These are phyloP conservation scores for Panicum hallii DNA, from an alignment of 202 grass and related monocot species.

Conservation along the genomic window DNA sequence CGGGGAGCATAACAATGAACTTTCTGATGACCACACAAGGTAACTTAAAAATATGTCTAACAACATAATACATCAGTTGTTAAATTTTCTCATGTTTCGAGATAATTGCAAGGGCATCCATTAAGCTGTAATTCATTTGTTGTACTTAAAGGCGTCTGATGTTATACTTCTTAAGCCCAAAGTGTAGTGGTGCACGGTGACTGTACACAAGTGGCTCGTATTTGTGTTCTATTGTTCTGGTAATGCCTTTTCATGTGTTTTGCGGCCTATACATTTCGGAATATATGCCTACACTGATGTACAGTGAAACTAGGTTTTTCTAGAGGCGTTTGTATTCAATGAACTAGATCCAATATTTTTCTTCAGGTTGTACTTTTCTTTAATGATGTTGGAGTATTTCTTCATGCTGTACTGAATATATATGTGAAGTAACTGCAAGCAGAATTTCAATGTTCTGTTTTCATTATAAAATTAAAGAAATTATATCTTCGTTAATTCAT, in stretches of 20 bases:
- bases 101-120: background rate
- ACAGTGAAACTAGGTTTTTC: background rate
- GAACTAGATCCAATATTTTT: background rate
- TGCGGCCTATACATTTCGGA: background rate
- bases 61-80: conserved; percentile 1
- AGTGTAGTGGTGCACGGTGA: background rate
- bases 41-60: conserved; percentile 40
- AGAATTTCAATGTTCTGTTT: conserved; percentile 12
- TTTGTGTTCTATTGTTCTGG: background rate
- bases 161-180: background rate
- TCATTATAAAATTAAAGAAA: background rate
- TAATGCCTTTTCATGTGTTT: background rate
- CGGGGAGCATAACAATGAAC: conserved; percentile 46
- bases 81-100: conserved; percentile 1
- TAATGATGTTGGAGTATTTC: background rate
- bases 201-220: background rate
- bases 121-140: background rate
- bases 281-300: background rate
- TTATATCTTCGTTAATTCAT: conserved; percentile 1
- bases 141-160: background rate
- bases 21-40: conserved; percentile 53
- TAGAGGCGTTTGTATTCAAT: background rate
- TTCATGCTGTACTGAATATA: conserved; percentile 12
- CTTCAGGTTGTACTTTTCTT: conserved; percentile 3
- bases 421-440: background rate